Conservation (phyloP, 208 protist species). For the Willaertia magna region DNA sequence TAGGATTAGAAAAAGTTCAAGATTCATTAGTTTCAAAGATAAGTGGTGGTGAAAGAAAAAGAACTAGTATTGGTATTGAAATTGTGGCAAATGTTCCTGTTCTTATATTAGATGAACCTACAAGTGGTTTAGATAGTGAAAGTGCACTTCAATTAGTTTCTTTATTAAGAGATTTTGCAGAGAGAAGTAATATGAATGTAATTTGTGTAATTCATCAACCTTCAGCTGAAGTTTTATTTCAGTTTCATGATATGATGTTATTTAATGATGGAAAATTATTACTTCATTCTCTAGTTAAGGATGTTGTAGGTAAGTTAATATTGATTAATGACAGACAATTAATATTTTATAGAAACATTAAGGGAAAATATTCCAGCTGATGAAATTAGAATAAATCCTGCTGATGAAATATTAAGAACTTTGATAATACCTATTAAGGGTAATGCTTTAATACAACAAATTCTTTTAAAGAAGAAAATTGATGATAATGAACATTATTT, state of each 20-base stretch:
- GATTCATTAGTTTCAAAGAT: constrained; percentile 43
- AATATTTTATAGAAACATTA: background rate
- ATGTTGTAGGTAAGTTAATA: background rate
- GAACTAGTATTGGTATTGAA: constrained; percentile 8
- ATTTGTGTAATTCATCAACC: constrained; percentile 57
- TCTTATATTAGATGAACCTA: constrained; percentile 33
- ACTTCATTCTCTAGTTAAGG: background rate
- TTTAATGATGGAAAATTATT: background rate
- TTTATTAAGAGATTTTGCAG: constrained; percentile 29
- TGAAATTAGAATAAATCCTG: background rate
- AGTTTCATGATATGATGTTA: background rate
- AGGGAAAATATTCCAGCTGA: background rate
- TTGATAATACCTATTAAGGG: background rate
- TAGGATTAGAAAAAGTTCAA: constrained; percentile 47
- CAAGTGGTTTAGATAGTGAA: constrained; percentile 39
- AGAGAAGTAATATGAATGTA: constrained; percentile 30
- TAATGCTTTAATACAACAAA: background rate
- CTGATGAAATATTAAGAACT: background rate
- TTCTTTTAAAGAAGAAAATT: background rate
- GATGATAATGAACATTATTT: background rate
- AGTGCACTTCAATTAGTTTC: constrained; percentile 17
- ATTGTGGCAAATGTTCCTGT: background rate
- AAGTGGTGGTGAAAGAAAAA: constrained; percentile 18
- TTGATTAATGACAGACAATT: no score
- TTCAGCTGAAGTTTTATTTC: constrained; percentile 44